Evolutionary conservation across 352 stramenopile species (phyloP).

Genomic region (Phytopythium mirpurense): DNA sequence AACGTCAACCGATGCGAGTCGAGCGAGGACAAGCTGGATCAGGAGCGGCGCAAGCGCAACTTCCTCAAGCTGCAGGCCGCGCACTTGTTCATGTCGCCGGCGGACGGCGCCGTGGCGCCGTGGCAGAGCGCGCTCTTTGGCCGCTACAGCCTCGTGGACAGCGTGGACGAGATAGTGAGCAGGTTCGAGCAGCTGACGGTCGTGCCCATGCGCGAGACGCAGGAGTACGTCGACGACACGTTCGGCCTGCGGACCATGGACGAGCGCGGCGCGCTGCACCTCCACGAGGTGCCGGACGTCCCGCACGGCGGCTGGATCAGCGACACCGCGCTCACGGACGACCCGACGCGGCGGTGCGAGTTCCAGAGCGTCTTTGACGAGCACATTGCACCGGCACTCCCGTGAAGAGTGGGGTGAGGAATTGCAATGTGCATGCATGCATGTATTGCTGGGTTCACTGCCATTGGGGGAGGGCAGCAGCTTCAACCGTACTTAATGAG

Average conservation of each 20-base stretch:
- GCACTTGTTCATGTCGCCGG: slow-evolving; percentile 36
- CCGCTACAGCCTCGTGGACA: slow-evolving; percentile 32
- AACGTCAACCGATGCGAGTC: slow-evolving; percentile 14
- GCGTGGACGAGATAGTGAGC: slow-evolving; percentile 11
- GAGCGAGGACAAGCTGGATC: slow-evolving; percentile 15
- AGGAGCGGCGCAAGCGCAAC: slow-evolving; percentile 27
- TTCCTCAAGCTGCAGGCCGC: slow-evolving; percentile 28
- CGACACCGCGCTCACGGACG: slow-evolving; percentile 13
- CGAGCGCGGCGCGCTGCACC: slow-evolving; percentile 7
- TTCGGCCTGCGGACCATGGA: slow-evolving; percentile 14
- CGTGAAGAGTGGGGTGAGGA: no score
- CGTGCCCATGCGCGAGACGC: slow-evolving; percentile 5
- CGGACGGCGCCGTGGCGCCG: slow-evolving; percentile 30
- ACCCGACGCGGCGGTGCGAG: slow-evolving; percentile 12
- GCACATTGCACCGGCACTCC: slow-evolving; percentile 24
- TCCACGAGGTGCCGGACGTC: slow-evolving; percentile 7
- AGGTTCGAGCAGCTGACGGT: slow-evolving; percentile 11
- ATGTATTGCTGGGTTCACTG: no score
- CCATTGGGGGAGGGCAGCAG: no score
- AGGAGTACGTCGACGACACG: slow-evolving; percentile 11
- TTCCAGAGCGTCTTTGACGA: slow-evolving; percentile 38
- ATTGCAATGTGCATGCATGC: no score
- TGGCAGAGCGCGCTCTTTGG: slow-evolving; percentile 38
- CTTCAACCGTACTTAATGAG: no score
- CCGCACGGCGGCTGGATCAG: slow-evolving; percentile 9